Evolutionary conservation across 306 rosid genomes (phyloP).

Genomic region (Rosa multiflora): DNA sequence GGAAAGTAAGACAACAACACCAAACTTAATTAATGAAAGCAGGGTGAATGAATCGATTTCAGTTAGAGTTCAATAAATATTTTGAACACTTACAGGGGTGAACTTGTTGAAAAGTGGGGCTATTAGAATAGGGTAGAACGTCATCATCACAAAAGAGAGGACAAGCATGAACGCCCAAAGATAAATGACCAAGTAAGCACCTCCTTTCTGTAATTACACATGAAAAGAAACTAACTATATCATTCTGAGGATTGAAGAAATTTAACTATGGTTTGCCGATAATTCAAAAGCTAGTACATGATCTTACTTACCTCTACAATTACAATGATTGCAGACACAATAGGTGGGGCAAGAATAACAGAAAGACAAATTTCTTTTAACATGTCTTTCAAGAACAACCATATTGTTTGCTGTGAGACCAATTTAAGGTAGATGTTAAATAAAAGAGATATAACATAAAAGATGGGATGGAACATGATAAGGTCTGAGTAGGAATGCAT

Average conservation of each 20-base stretch:
- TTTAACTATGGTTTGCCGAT: no score
- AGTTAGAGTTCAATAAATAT: background rate
- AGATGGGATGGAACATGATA: background rate
- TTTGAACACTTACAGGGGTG: slow-evolving; percentile 67
- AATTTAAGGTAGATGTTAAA: slow-evolving; percentile 19
- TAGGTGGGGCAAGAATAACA: slow-evolving; percentile 75
- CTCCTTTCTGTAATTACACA: slow-evolving; percentile 81
- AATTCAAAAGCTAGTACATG: background rate
- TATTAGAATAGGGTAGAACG: slow-evolving; percentile 78
- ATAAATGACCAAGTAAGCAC: slow-evolving; percentile 87
- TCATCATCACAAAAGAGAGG: slow-evolving; percentile 90
- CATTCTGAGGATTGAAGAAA: background rate
- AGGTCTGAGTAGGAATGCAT: slow-evolving; percentile 1
- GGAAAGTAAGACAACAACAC: slow-evolving; percentile 4
- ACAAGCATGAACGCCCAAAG: slow-evolving; percentile 85
- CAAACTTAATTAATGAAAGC: no score
- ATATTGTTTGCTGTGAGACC: slow-evolving; percentile 75
- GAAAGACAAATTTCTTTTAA: slow-evolving; percentile 65
- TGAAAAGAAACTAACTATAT: slow-evolving; percentile 9
- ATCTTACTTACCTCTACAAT: slow-evolving; percentile 69
- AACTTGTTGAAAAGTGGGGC: slow-evolving; percentile 94
- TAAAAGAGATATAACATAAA: background rate
- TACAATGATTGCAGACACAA: slow-evolving; percentile 78
- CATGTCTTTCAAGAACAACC: slow-evolving; percentile 85
- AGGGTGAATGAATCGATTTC: background rate